These are phyloP conservation scores for Penicillium desertorum DNA, from an alignment of 495 filamentous ascomycete genomes.

Conservation along the genomic window DNA sequence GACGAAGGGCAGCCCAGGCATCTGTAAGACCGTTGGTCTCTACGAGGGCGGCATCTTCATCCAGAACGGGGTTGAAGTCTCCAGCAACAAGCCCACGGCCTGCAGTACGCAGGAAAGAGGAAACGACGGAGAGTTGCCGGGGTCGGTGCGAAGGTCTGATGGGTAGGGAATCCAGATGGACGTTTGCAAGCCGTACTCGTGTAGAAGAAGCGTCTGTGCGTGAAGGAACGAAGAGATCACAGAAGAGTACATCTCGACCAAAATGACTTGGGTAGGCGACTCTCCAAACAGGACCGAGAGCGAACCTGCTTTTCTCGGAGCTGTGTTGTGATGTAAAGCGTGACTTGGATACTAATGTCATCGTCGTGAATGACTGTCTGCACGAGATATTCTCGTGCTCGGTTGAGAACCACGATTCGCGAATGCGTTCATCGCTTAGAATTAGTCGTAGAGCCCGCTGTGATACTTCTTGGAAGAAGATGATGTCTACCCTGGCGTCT, in stretches of 20 bases:
- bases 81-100: conserved; percentile 27
- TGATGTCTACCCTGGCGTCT: conserved; percentile 9
- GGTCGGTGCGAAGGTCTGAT: conserved; percentile 26
- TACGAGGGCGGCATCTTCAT: conserved; percentile 21
- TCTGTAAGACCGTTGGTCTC: conserved; percentile 21
- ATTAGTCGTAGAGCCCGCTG: conserved; percentile 14
- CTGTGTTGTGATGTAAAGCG: not conserved
- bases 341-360: conserved; percentile 22
- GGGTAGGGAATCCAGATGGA: conserved; percentile 28
- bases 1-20: conserved; percentile 21
- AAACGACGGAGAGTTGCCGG: conserved; percentile 21
- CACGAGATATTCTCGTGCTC: conserved; percentile 15
- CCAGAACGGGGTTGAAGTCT: conserved; percentile 32
- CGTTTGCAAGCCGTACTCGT: conserved; percentile 22
- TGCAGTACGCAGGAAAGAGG: conserved; percentile 18
- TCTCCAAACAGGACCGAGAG: conserved; percentile 24
- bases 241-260: conserved; percentile 25
- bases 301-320: not conserved
- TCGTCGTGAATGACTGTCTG: conserved; percentile 15
- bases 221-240: conserved; percentile 24
- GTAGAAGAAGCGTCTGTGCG: not conserved
- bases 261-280: conserved; percentile 23
- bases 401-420: conserved; percentile 20
- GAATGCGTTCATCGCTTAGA: conserved; percentile 16
- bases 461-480: conserved; percentile 29